These are phyloP conservation scores for Blastobotrys raffinosifermentans DNA, from an alignment of 1,139 yeast species.

Conservation along the genomic window DNA sequence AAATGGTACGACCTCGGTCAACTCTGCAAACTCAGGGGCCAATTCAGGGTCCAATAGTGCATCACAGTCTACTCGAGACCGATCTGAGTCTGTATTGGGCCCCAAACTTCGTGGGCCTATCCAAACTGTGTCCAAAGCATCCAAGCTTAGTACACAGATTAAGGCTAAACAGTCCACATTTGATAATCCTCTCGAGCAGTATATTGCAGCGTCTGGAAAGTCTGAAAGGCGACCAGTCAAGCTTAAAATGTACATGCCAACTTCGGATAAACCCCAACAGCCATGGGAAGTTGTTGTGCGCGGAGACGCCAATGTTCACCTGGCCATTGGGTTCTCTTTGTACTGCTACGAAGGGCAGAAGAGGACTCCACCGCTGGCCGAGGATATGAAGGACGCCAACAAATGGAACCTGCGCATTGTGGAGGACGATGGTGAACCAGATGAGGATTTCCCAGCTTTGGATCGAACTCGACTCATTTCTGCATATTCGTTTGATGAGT, in stretches of 20 bases:
- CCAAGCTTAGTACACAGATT: constrained; percentile 28
- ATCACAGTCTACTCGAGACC: background rate
- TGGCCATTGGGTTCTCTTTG: constrained; percentile 40
- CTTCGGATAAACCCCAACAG: constrained; percentile 27
- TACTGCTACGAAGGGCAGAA: constrained; percentile 29
- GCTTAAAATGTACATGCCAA: constrained; percentile 36
- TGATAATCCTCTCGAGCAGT: constrained; percentile 39
- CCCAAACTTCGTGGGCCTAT: too few relatives aligned
- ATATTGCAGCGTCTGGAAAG: constrained; percentile 37
- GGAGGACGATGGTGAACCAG: constrained; percentile 44
- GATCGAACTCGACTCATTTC: constrained; percentile 38
- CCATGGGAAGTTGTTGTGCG: constrained; percentile 37
- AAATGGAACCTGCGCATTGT: constrained; percentile 40
- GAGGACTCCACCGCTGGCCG: constrained; percentile 29
- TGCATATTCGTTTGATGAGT: constrained; percentile 40
- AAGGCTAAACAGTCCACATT: constrained; percentile 26
- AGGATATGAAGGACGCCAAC: constrained; percentile 34
- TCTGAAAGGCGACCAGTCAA: constrained; percentile 32
- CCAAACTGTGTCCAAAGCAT: too few relatives aligned
- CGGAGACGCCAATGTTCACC: constrained; percentile 35
- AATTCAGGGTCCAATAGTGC: background rate
- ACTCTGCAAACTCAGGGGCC: background rate
- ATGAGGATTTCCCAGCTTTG: constrained; percentile 42
- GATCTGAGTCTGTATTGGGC: constrained; percentile 2
- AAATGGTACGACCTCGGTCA: background rate